Evolutionary conservation across 306 rosid genomes (phyloP), one percentile per base, ranked within the genome.

Genomic region (Prosopis cineraria): DNA sequence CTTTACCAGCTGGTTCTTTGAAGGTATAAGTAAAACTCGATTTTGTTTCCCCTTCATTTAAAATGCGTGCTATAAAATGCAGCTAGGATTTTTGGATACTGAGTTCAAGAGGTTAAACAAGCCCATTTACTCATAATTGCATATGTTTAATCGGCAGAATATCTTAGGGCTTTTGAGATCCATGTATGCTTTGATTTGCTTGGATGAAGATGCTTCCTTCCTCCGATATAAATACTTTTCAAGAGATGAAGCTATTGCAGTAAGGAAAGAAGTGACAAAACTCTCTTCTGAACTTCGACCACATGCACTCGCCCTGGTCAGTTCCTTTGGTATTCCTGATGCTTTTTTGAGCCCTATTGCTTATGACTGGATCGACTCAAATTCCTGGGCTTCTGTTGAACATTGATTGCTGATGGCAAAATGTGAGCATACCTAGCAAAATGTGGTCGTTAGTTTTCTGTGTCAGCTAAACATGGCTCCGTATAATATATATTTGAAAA

Each of bases 321-420:
- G 88, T 74, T 94, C 98, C 68, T 92, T 92, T 11, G 98, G 98
- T 74, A 92, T 92, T 74, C 98, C 98, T 7, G 93, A 90, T 65
- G 97, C 97, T 3, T 94, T 92, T 53, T 83, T 94, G 87, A 82
- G 97, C 76, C 97, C 98, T 17, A 85, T 94, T 6, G 98, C 97
- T 8, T 94, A 78, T 76, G 70, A 94, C 77, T 92, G 98, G 97
- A 80, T 94, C 7, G 91, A 89, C 19, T 86, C 97, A 72, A 92
- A 94, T 83, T 85, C 95, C 29, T 92, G 97, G 97, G 80, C 95
- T 68, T 79, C 93, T 20, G 68, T 87, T 85, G 86, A 80, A 75
- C 88, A 66, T 27, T 88, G 83, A 74, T 72, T 40, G 64, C 76
- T 39, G 17, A 16, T 48, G 72, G 72, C 72, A 29, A 58, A 50